Base-by-base conservation (phyloP, 2,329 filamentous ascomycete genomes). In the Sporothrix curviconia region DNA sequence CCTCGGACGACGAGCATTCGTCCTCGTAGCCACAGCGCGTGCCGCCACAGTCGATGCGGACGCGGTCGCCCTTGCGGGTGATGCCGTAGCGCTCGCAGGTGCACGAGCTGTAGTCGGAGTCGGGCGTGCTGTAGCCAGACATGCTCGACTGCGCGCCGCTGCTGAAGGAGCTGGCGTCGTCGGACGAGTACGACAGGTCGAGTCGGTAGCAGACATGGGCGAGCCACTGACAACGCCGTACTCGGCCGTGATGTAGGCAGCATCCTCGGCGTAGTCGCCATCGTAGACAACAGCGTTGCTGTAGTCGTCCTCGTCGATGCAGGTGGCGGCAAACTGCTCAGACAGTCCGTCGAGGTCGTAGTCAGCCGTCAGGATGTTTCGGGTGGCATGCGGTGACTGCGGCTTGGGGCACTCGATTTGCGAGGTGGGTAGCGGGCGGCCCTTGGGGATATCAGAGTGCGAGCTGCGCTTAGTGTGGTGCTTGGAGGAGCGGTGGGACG, bases 71-170 rank as follows among this genome's bases (percentile, higher is more conserved):
- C 72, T 87, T 86, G 76, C 91, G 89, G 63, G 92, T 96, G 78
- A 97, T 95, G 66, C 92, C 92, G 78, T 94, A 96, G 76, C 92
- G 89, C 74, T 96, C 90, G 77, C 92, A 97, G 63, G 87, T 91
- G 84, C 94, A 97, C 71, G 81, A 82, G 68, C 81, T 86, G 75
- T 84, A 85, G 68, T 87, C 88, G 54, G 87, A 90, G 73, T 80
- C 80, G 62, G 87, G 87, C 61, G 85, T 89, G 78, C 89, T 90
- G 72, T 90, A 92, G 66, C 86, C 87, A 56, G 87, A 86, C 65
- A 87, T 79, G 60, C 84, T 86, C 37, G 85, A 92, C 74, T 77
- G 87, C 67, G 87, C 84, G n/a, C 58, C 49, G 17, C 50, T 32
- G 56, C 56, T 56, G 61, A 51, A 2, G 22, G 14, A 17, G 49